Evolutionary conservation across 2,329 filamentous ascomycete species (phyloP), one percentile per base, ranked within the genome.

Genomic region (Canariomyces notabilis): DNA sequence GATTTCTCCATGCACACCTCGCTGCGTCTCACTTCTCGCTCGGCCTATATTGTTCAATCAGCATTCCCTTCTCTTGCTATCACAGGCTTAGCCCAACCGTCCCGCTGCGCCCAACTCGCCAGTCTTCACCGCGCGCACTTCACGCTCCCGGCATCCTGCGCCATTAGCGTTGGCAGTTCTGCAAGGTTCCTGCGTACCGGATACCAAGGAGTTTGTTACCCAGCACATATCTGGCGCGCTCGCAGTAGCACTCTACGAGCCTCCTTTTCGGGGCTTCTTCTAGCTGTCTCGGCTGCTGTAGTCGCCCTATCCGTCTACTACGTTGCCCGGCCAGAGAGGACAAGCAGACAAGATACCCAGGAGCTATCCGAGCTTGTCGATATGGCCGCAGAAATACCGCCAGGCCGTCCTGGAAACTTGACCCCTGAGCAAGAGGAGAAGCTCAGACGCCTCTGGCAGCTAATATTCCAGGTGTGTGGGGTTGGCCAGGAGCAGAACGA

Each of bases 341-440:
- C 38, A 20, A 15, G 29, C 6, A 42, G 22, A 9, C 11, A 18
- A 6, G 23, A 32, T 19, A 36, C 36, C 2, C 22, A 49, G 26
- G 44, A 45, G 11, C 8, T 32, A 16, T 22, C 44, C 12, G 46
- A 53, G 37, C 19, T 40, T 14, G 5, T 49, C 43, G 19, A 49
- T 23, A 59, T 61, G 56, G 42, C 59, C 19, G 58, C 59, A 22
- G 66, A 74, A 57, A 51, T 61, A 18, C 76, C 76, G 36, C 78
- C 84, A 31, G 93, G 93, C 43, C 82, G 89, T 51, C 79, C 89
- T 44, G 89, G 88, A 49, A 95, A 87, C 57, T 75, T 98, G 48
- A 96, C 90, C n/a, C 67, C 81, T 3, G 90, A 96, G 52, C 83
- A 98, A 69, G 88, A 95, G 59, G 78, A 79, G 53, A 96, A 94